Percentiles rank a stretch among this genome's conserved stretches.
phyloP scores from a whole-genome alignment of 2,329 filamentous ascomycete genomes.

The Dactylellina drechsleri region DNA sequence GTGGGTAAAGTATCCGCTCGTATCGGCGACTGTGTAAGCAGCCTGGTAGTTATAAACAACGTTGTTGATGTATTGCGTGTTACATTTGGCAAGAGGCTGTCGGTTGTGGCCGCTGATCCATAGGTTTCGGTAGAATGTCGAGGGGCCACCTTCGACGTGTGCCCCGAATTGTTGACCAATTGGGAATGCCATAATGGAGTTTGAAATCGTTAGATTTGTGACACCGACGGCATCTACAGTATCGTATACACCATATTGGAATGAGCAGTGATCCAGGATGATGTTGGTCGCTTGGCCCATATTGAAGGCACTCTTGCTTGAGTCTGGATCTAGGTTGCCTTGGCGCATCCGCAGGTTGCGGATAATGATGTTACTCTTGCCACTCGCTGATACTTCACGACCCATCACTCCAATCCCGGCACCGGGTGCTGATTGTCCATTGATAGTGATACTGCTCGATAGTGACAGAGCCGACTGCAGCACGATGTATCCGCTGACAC shows the following conservation, averaged over 20 bases:
- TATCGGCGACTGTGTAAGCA: neutral
- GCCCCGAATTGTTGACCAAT: neutral
- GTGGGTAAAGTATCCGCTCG: neutral
- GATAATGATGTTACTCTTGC: slow-evolving; percentile 1
- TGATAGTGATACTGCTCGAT: neutral
- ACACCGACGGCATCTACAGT: neutral
- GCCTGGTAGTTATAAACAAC: slow-evolving; percentile 3
- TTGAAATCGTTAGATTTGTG: neutral
- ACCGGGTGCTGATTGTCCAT: neutral
- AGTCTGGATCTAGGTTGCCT: slow-evolving; percentile 1
- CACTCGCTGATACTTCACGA: neutral
- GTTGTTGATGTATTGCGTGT: slow-evolving; percentile 1
- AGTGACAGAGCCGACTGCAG: neutral
- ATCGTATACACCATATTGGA: neutral
- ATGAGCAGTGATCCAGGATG: neutral
- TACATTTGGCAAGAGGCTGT: slow-evolving; percentile 1
- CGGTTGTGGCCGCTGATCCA: neutral
- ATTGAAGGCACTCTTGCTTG: neutral
- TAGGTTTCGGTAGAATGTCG: slow-evolving; percentile 2
- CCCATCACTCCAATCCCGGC: neutral
- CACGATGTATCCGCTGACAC: slow-evolving; percentile 1
- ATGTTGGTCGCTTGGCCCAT: neutral
- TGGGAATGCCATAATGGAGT: neutral
- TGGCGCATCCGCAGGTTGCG: neutral
- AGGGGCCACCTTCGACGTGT: slow-evolving; percentile 1